Base-by-base conservation (phyloP, 441 rosid genomes). In the Mallotus repandus region DNA sequence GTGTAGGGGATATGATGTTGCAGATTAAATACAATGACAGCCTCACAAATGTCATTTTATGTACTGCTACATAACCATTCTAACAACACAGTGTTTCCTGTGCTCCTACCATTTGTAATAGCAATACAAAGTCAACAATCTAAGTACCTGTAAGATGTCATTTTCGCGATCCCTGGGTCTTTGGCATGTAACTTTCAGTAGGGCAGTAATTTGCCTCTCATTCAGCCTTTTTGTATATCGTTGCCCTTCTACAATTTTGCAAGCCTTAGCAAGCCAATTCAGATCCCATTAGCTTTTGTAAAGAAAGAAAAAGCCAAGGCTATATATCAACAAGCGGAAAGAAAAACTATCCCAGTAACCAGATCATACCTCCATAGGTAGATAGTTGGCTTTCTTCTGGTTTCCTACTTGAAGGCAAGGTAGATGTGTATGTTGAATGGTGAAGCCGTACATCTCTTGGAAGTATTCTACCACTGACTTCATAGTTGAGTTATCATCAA, bases 371-470 rank as follows among this genome's bases (percentile, higher is more conserved):
- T 96, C 98, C 99, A 96, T 88, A n/a, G 99, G 99, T 77, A 96
- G 84, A 83, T 96, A 96, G 79, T 91, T 96, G 38, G 99, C 97
- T 82, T 93, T 96, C 83, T 89, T 91, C 76, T 96, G 97, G 84
- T 93, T 96, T 78, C 99, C 99, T 62, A 96, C 98, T 88, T 91
- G 95, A 80, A 96, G 97, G 76, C 98, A 96, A 11, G 99, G 99
- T 58, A 96, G 83, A 88, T 96, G 97, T 9, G 98, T 84, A 71
- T 88, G 95, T 68, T 88, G 86, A 75, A 96, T 96, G 65, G 94
- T 89, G 80, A 96, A 96, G 74, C 97, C 97, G 84, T 96, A 93
- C 98, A 96, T 91, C 85, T 96, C 98, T 78, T 93, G 99, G 70
- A 96, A 96, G 83, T 96, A 93, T 76, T 93, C 98, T 35, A 96